Base-by-base conservation (phyloP, 139 green algal genomes). In the Edaphochlamys debaryana region DNA sequence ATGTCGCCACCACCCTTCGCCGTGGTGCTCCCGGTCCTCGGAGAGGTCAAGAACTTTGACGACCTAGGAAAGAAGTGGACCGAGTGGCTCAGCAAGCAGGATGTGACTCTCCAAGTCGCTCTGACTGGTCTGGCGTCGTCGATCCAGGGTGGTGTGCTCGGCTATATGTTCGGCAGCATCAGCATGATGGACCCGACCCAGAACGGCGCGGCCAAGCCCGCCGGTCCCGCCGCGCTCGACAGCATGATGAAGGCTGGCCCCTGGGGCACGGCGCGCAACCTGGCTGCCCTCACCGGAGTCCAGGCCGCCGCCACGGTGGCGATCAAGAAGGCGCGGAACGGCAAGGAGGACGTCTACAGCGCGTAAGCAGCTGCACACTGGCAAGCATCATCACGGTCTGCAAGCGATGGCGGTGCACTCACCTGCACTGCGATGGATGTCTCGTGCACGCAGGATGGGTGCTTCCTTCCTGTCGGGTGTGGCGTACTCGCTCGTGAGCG, bases 251-350 rank as follows among this genome's bases (percentile, higher is more conserved):
- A 89, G 50, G 94, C 90, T 1, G 92, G 94, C 3, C 95, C 95
- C 0, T 87, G 91, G 88, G 89, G 81, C 8, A 92, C 97, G 70
- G 96, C 96, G 4, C 86, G 93, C n/a, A 99, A 98, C 75, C 96
- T 99, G 87, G 96, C 92, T 11, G 95, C 98, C n/a, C 94, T 99
- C 71, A 98, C 94, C 27, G 96, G 96, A 38, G 92, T 98, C 2
- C 98, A 98, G 74, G 89, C 94, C 38, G 95, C 92, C 36, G 75
- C 98, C 36, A 87, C 73, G 5, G 37, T 88, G 34, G 92, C 92
- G 36, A 94, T 98, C 82, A 96, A 95, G 86, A 92, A 93, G 60
- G 73, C 84, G 8, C 79, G 94, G 34, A 84, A 84, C 0, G 92
- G 93, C 25, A 93, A 94, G 80, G 95, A 98, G 50, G 95, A 98